Base-by-base conservation (phyloP, 2,329 filamentous ascomycete genomes). In the Colletotrichum nymphaeae region DNA sequence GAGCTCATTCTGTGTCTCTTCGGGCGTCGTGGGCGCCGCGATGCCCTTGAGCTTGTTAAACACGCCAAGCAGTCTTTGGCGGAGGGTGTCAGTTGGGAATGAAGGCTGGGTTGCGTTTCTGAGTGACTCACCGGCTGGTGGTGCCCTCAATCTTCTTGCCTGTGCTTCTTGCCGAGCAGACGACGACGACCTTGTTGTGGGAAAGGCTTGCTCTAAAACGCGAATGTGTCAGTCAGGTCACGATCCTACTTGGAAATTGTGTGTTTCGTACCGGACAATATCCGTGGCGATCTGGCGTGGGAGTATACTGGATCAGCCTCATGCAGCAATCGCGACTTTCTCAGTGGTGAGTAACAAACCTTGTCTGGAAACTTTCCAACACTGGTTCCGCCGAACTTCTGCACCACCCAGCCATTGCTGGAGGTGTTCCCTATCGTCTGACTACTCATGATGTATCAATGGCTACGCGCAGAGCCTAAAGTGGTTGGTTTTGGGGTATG, bases 301-400 rank as follows among this genome's bases (percentile, higher is more conserved):
- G 49, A 53, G 58, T 26, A 26, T 49, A 58, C 57, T 52, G 11
- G 22, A 60, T 68, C 84, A 75, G 83, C 77, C 76, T 83, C 62
- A 53, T 35, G 30, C 22, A 52, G 58, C 46, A 63, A 63, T 58
- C 49, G 63, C 59, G 71, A 72, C 75, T 73, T 11, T 73, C 72
- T 74, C 35, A 52, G 22, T 57, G 52, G 49, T 49, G 14, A 57
- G 60, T 14, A 46, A 83, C 84, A 72, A 79, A 89, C 87, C 84
- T 93, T 93, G 77, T 90, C 89, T 65, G 95, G 93, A 79, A 97
- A 98, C 85, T 98, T 98, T 78, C 96, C 97, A 64, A 98, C 94
- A 80, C 94, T 97, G 65, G 96, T 99, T 64, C 96, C 96, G 75
- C 95, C 95, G 83, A 97, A 98, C 84, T 98, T 98, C 83, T 98